These are phyloP conservation scores for Poronia punctata DNA, from an alignment of 495 filamentous ascomycete species.

Conservation along the genomic window DNA sequence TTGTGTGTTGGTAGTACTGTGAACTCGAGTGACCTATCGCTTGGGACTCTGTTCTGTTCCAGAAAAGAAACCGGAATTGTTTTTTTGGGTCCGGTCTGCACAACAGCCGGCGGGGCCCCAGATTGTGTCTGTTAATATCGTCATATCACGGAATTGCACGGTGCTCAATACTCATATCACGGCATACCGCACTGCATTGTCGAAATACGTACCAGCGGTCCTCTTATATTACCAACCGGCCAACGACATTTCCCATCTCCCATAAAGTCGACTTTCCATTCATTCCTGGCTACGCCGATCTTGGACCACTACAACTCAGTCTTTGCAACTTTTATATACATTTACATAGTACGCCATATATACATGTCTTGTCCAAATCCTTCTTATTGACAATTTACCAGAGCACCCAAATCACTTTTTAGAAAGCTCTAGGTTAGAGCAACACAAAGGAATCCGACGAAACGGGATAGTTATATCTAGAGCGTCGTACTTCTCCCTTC, in stretches of 20 bases:
- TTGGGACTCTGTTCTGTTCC: too few species aligned
- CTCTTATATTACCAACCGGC: slow-evolving; percentile 6
- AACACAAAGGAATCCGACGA: too few species aligned
- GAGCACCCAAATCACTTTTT: too few species aligned
- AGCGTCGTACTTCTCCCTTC: too few species aligned
- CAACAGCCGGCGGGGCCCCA: slow-evolving; percentile 13
- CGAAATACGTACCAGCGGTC: slow-evolving; percentile 1
- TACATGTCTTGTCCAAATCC: too few species aligned
- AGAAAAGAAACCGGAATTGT: slow-evolving; percentile 4
- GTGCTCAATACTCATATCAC: slow-evolving; percentile 16
- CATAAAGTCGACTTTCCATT: neutral
- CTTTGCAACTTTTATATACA: neutral
- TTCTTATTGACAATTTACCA: too few species aligned
- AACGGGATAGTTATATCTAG: too few species aligned
- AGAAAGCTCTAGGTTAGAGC: too few species aligned
- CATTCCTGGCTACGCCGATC: neutral
- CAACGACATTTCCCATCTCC: neutral
- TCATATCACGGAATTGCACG: slow-evolving; percentile 21
- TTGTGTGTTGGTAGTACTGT: slow-evolving; percentile 2
- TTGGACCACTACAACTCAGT: neutral
- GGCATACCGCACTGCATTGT: slow-evolving; percentile 13
- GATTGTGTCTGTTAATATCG: slow-evolving; percentile 17
- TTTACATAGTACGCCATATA: too few species aligned
- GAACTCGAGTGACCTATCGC: too few species aligned
- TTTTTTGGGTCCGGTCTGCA: slow-evolving; percentile 6